Conservation (phyloP, 306 rosid genomes). For the Quercus wislizeni region DNA sequence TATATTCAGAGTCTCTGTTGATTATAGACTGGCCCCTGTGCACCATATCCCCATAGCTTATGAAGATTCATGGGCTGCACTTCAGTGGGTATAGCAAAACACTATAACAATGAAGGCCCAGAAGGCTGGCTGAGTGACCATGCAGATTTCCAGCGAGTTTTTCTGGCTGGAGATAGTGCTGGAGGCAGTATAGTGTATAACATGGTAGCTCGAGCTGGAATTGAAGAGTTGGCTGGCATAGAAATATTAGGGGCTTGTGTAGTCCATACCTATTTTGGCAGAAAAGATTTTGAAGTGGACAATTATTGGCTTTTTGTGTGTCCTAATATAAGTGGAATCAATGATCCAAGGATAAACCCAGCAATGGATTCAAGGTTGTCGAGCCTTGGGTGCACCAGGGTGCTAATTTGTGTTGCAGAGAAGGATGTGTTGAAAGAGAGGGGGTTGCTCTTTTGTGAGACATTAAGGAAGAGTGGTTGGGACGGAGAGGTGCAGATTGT, state of each 20-base stretch:
- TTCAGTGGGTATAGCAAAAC: not conserved
- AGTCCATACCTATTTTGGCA: not conserved
- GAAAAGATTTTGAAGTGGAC: not conserved
- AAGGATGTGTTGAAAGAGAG: not conserved
- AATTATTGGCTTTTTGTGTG: not conserved
- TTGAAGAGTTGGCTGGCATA: not conserved
- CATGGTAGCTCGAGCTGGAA: not conserved
- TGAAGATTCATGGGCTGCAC: not conserved
- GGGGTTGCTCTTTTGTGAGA: not conserved
- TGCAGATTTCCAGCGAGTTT: not conserved
- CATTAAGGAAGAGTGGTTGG: conserved; percentile 12
- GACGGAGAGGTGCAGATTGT: not conserved
- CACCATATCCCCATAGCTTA: not conserved
- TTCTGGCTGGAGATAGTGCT: not conserved
- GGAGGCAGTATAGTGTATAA: not conserved
- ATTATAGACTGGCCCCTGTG: not conserved
- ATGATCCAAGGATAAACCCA: conserved; percentile 27
- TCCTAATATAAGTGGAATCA: not conserved
- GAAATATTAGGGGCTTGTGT: not conserved
- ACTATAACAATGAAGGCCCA: not conserved
- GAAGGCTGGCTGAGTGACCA: not conserved
- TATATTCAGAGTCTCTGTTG: not conserved
- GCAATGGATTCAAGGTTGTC: conserved; percentile 8
- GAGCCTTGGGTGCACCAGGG: not conserved
- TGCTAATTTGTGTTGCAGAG: conserved; percentile 16